Evolutionary conservation across 208 protist genomes (phyloP), one percentile per base, ranked within the genome.

Genomic region (Leishmania lainsoni): DNA sequence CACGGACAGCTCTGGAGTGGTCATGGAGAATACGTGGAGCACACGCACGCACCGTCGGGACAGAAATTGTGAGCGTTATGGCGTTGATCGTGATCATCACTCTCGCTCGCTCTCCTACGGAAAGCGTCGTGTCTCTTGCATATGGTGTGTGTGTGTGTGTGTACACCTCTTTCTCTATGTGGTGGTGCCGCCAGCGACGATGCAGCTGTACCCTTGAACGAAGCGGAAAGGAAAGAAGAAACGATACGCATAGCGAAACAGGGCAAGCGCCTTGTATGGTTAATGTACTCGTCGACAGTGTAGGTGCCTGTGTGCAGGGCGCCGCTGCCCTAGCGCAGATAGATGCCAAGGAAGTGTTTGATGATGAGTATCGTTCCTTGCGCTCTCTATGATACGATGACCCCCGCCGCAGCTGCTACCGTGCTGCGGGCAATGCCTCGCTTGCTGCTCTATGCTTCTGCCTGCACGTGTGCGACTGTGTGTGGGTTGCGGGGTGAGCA

Each of bases 371-470:
- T 20, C 42, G 5, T 35, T 16, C 17, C 65, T 12, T 71, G 65
- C 65, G 32, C 68, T 51, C 61, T 54, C 69, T 73, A 73, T 73
- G 69, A 54, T 29, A 2, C 22, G 42, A 73, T 73, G 48, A 54
- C 8, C 39, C 8, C 39, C 69, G 45, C 45, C 26, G 26, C 20
- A 52, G 69, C 69, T 73, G 42, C 45, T 49, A 17, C 69, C 10
- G 10, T 73, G 69, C 45, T 54, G 69, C 45, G 69, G 26, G 45
- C 22, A 73, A 51, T 32, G 69, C 22, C 45, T 73, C 69, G 10
- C 45, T 32, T 9, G n/a, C 17, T 16, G 9, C 9, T 76, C 51
- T 76, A 76, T 76, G 70, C 39, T 29, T 14, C 54, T 58, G 51
- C 32, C 22, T 61, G 71, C 51, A 61, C 5, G 22, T 42, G 71